phyloP scores from a whole-genome alignment of 257 asterid species.

The Anisodus acutangulus region DNA sequence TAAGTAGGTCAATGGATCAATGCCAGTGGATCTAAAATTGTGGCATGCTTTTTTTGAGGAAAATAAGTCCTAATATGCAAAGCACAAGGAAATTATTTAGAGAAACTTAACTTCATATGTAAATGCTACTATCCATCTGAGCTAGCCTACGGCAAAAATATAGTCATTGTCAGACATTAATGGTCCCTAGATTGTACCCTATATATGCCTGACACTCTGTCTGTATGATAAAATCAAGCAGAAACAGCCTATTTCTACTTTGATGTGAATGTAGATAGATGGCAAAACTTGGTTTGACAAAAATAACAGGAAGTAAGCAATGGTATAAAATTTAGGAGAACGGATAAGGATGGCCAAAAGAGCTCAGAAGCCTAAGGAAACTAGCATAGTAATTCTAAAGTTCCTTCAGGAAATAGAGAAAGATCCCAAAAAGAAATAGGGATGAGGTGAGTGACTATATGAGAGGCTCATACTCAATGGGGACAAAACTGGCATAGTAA shows the following conservation, averaged over 20 bases:
- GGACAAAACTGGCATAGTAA: not conserved
- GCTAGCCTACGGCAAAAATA: not conserved
- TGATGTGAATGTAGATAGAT: not conserved
- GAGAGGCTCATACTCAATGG: not conserved
- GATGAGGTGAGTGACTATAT: not conserved
- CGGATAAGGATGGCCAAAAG: not conserved
- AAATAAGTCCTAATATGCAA: not conserved
- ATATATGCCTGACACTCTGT: not conserved
- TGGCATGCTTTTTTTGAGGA: not conserved
- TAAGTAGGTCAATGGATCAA: not conserved
- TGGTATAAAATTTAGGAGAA: not conserved
- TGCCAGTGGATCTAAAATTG: not conserved
- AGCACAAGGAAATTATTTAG: not conserved
- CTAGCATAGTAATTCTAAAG: not conserved
- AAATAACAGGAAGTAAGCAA: not conserved
- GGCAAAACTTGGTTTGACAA: slow-evolving; percentile 7
- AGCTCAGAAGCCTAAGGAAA: not conserved
- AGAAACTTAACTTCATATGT: not conserved
- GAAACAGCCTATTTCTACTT: slow-evolving; percentile 25
- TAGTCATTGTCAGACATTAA: not conserved
- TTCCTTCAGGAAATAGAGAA: slow-evolving; percentile 4
- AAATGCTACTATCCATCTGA: not conserved
- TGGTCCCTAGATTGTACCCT: slow-evolving; percentile 10
- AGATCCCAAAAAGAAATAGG: slow-evolving; percentile 6
- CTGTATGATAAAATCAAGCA: not conserved